Evolutionary conservation across 345 rosid genomes (phyloP).

Genomic region (Microthlaspi erraticum): DNA sequence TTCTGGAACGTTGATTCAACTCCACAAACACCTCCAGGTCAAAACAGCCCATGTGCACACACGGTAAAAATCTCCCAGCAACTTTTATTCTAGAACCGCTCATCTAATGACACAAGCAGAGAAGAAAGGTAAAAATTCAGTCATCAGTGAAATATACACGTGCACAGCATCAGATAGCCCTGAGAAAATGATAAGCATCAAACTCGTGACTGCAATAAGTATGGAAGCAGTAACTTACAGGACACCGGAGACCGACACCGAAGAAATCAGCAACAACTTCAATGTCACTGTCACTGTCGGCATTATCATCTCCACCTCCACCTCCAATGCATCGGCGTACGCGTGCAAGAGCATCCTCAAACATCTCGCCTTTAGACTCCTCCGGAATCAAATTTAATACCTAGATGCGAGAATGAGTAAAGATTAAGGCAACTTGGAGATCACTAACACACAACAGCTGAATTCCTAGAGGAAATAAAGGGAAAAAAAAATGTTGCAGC

Average conservation of each 20-base stretch:
- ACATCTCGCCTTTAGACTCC: conserved; percentile 78
- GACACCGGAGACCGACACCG: conserved; percentile 87
- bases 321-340: conserved; percentile 94
- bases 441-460: conserved; percentile 13
- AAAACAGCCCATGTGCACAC: conserved; percentile 96
- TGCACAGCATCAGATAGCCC: neutral
- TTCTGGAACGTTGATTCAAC: conserved; percentile 94
- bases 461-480: neutral
- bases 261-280: conserved; percentile 96
- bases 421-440: conserved; percentile 11
- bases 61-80: conserved; percentile 95
- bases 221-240: conserved; percentile 61
- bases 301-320: conserved; percentile 76
- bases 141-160: conserved; percentile 12
- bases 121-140: conserved; percentile 1
- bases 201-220: conserved; percentile 1
- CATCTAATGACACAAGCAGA: conserved; percentile 56
- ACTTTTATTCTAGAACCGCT: conserved; percentile 98
- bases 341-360: conserved; percentile 91
- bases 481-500: conserved; percentile 12
- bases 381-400: conserved; percentile 80
- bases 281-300: conserved; percentile 93
- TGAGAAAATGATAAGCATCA: conserved; percentile 26
- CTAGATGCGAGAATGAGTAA: conserved; percentile 49
- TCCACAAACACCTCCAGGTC: conserved; percentile 97